Evolutionary conservation across 2,329 filamentous ascomycete genomes (phyloP), one percentile per base, ranked within the genome.

Genomic region (Beauveria sp.): DNA sequence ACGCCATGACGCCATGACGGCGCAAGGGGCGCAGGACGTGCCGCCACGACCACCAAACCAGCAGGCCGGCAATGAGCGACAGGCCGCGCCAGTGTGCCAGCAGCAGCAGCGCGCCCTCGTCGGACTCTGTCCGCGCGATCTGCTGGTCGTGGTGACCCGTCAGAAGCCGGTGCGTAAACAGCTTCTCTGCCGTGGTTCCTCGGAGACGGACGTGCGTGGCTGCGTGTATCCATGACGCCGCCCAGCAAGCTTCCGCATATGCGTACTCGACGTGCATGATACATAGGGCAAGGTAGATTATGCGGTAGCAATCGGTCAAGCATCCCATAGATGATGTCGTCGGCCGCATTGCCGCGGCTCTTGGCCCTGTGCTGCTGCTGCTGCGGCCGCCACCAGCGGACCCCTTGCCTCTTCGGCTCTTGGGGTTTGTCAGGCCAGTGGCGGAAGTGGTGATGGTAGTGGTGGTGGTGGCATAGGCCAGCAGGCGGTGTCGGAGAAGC

Each of bases 191-290:
- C 3, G 63, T 60, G 20, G 56, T 66, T 2, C 62, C 67, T 24
- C 46, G 31, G 14, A 73, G 60, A 51, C 62, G 66, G 34, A 60
- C 64, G 20, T 67, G 66, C 5, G 43, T 22, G 61, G 20, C 28
- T 26, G 71, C 71, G 12, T 71, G 62, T 7, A 70, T 9, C 42
- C 72, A 67, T 1, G 74, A 69, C 5, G 63, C 60, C 0, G 67
- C 64, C 58, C 72, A 68, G 51, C 68, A 68, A 3, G 66, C 55
- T 42, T 72, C 69, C 0, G 66, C 65, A 24, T 75, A 70, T 9
- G 68, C 51, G 48, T 69, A 69, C 64, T 77, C 75, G 2, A 69
- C 50, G 1, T 62, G 65, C 0, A 69, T 63, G 0, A 76, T 64
- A 1, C 66, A 12, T 65, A 72, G 69, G 0, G 69, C 51, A 0